phyloP scores from a whole-genome alignment of 768 basidiomycete genomes.

The Dioszegia aurantiaca region DNA sequence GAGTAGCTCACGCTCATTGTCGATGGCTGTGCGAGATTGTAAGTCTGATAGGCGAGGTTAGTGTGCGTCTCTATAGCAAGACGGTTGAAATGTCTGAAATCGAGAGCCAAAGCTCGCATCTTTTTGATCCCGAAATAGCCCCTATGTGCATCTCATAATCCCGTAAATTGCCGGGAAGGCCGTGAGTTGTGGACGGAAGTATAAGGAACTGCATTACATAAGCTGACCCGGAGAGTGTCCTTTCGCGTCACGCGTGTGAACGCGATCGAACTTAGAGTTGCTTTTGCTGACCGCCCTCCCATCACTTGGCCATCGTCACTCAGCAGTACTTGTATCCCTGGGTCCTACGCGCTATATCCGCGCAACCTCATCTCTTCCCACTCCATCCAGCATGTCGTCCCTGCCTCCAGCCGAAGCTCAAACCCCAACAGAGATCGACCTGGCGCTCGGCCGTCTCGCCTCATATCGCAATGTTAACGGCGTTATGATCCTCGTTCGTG shows the following conservation, averaged over 20 bases:
- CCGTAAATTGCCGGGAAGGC: slow-evolving; percentile 7
- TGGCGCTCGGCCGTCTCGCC: slow-evolving; percentile 70
- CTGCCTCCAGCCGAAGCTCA: not conserved
- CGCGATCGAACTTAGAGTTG: no score
- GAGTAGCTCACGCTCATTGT: slow-evolving; percentile 11
- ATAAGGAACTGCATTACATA: no score
- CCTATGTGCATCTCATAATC: not conserved
- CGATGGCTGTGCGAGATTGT: no score
- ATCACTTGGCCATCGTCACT: no score
- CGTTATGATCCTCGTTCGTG: slow-evolving; percentile 74
- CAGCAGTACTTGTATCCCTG: no score
- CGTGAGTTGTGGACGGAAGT: no score
- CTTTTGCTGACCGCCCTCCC: no score
- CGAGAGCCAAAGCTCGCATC: not conserved
- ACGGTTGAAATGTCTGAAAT: not conserved
- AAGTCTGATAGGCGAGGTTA: no score
- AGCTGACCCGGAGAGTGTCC: no score
- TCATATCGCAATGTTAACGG: slow-evolving; percentile 81
- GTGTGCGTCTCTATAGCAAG: no score
- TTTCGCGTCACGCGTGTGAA: no score
- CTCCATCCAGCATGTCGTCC: not conserved
- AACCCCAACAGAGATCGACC: slow-evolving; percentile 72
- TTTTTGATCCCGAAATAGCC: slow-evolving; percentile 1
- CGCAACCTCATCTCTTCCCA: not conserved
- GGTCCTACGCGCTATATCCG: no score